Evolutionary conservation across 495 filamentous ascomycete genomes (phyloP).

Genomic region (Tetracladium setigerum): DNA sequence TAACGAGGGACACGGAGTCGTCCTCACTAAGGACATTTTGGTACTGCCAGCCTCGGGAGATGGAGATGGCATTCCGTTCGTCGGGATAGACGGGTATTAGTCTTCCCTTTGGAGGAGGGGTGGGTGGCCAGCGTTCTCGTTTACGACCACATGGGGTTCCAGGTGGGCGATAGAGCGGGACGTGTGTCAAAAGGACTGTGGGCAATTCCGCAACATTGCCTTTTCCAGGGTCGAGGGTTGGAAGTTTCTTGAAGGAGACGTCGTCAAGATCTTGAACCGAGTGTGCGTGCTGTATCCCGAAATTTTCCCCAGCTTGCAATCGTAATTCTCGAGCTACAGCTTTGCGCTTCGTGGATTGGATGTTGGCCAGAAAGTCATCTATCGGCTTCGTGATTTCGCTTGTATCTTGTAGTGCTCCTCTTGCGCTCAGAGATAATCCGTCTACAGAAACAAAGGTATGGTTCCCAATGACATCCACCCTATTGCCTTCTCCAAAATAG

Average conservation of each 20-base stretch:
- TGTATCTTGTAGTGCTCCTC: slow-evolving; percentile 36
- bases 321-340: slow-evolving; percentile 48
- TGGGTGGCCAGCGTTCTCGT: slow-evolving; percentile 71
- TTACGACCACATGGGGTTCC: slow-evolving; percentile 88
- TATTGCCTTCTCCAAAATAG: slow-evolving; percentile 84
- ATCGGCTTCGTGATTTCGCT: slow-evolving; percentile 65
- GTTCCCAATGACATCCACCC: slow-evolving; percentile 85
- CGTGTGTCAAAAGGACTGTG: slow-evolving; percentile 80
- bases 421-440: slow-evolving; percentile 75
- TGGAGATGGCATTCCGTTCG: slow-evolving; percentile 65
- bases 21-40: slow-evolving; percentile 80
- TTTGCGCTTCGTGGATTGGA: slow-evolving; percentile 42
- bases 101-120: slow-evolving; percentile 49
- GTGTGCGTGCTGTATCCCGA: slow-evolving; percentile 42
- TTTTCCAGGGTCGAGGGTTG: slow-evolving; percentile 31
- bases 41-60: slow-evolving; percentile 83
- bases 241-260: slow-evolving; percentile 31
- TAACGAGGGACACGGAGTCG: slow-evolving; percentile 64
- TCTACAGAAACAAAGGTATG: slow-evolving; percentile 94
- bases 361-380: slow-evolving; percentile 64
- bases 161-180: slow-evolving; percentile 74
- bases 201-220: slow-evolving; percentile 51
- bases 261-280: slow-evolving; percentile 38
- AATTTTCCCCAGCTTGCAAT: slow-evolving; percentile 39
- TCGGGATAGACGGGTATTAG: slow-evolving; percentile 52